Evolutionary conservation across 2,329 filamentous ascomycete genomes (phyloP).

Genomic region (Simplicillium sp.): DNA sequence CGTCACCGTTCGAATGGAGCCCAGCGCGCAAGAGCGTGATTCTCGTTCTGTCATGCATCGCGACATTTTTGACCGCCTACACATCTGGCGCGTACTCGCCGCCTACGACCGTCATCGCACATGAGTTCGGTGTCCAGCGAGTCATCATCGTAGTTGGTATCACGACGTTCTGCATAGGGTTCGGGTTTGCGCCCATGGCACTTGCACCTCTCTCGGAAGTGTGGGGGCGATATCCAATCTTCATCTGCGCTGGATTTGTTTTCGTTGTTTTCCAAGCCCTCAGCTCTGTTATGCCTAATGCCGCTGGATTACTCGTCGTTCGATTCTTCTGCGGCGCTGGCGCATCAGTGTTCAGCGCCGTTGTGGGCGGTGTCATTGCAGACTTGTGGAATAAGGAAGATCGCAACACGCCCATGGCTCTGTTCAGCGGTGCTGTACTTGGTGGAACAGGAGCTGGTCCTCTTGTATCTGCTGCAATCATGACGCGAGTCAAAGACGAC

Average conservation of each 20-base stretch:
- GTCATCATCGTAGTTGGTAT: conserved; percentile 66
- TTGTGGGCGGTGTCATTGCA: conserved; percentile 85
- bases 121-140: conserved; percentile 54
- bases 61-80: conserved; percentile 71
- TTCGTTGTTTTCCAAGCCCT: conserved; percentile 64
- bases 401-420: conserved; percentile 80
- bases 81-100: conserved; percentile 73
- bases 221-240: conserved; percentile 77
- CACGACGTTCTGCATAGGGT: conserved; percentile 73
- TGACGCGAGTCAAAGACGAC: conserved; percentile 41
- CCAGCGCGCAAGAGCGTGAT: conserved; percentile 58
- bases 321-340: conserved; percentile 73
- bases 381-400: conserved; percentile 74
- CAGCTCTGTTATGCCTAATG: conserved; percentile 60
- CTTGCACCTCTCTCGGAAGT: conserved; percentile 83
- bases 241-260: conserved; percentile 61
- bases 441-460: conserved; percentile 75
- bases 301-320: conserved; percentile 64
- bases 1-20: conserved; percentile 67
- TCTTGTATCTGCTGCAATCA: conserved; percentile 60
- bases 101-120: conserved; percentile 53
- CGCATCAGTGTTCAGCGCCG: conserved; percentile 71
- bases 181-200: conserved; percentile 76
- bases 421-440: conserved; percentile 74
- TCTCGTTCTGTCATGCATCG: conserved; percentile 64